These are phyloP conservation scores for Lanmaoa rubissima DNA, from an alignment of 768 basidiomycete species.

Conservation along the genomic window DNA sequence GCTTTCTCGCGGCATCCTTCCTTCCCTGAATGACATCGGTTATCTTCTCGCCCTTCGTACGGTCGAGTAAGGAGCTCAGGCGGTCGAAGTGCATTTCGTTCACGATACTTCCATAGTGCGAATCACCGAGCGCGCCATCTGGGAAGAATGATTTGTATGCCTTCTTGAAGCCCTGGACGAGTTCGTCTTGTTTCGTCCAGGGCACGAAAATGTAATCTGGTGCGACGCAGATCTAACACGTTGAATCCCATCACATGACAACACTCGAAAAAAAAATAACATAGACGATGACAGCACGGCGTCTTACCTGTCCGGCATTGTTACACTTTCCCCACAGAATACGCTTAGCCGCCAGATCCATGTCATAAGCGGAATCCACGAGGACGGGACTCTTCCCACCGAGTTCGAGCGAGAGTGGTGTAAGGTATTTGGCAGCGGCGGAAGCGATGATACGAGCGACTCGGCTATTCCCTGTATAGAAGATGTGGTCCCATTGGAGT, in stretches of 20 bases:
- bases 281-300: neutral
- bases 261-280: neutral
- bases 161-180: constrained; percentile 45
- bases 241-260: neutral
- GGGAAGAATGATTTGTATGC: constrained; percentile 53
- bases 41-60: constrained; percentile 56
- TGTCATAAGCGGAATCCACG: constrained; percentile 40
- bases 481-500: constrained; percentile 35
- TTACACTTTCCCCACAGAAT: constrained; percentile 64
- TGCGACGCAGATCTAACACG: constrained; percentile 36
- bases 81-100: constrained; percentile 53
- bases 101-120: constrained; percentile 50
- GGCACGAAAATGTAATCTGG: constrained; percentile 48
- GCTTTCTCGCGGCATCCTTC: constrained; percentile 37
- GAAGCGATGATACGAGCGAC: constrained; percentile 25
- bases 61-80: constrained; percentile 47
- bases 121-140: constrained; percentile 44
- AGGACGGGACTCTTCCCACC: constrained; percentile 47
- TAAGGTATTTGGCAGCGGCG: constrained; percentile 32
- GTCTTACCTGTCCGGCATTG: constrained; percentile 61
- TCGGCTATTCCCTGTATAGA: constrained; percentile 37
- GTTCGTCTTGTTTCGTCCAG: constrained; percentile 41
- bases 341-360: constrained; percentile 57
- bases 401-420: constrained; percentile 33
- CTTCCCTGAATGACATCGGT: constrained; percentile 44